Conservation (phyloP, 495 filamentous ascomycete species). For the Copromyces sp. region DNA sequence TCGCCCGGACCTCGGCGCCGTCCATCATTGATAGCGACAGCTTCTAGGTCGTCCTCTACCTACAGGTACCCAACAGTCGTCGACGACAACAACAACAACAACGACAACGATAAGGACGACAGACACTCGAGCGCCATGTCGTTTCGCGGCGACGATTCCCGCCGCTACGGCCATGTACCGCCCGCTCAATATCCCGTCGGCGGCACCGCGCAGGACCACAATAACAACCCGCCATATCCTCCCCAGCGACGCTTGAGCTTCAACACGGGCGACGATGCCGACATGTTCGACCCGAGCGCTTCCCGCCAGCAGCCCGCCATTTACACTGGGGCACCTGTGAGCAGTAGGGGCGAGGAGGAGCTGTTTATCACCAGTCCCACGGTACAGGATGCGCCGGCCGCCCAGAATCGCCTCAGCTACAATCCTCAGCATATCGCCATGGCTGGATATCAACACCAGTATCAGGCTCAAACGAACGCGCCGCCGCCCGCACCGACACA, state of each 20-base stretch:
- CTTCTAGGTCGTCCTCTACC: neutral
- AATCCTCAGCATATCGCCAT: constrained; percentile 39
- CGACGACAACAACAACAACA: neutral
- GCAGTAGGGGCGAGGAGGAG: constrained; percentile 34
- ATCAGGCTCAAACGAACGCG: constrained; percentile 30
- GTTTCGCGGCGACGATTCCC: constrained; percentile 42
- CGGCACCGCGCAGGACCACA: constrained; percentile 21
- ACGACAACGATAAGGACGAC: neutral
- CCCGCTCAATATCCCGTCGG: constrained; percentile 46
- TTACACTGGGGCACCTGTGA: constrained; percentile 6
- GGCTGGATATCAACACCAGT: constrained; percentile 50
- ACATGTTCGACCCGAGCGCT: constrained; percentile 34
- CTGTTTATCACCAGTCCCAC: constrained; percentile 36
- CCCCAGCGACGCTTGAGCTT: constrained; percentile 59
- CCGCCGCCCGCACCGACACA: constrained; percentile 44
- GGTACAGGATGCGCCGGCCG: constrained; percentile 17
- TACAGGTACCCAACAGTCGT: neutral
- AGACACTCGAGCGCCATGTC: constrained; percentile 34
- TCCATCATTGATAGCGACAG: neutral
- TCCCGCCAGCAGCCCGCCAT: constrained; percentile 7
- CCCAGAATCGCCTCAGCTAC: constrained; percentile 31
- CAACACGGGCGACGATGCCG: constrained; percentile 67
- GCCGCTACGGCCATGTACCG: constrained; percentile 47
- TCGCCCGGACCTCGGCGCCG: neutral
- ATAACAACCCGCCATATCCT: constrained; percentile 15